Base-by-base conservation (phyloP, 805 yeast genomes). In the Saccharomycopsis sp. region DNA sequence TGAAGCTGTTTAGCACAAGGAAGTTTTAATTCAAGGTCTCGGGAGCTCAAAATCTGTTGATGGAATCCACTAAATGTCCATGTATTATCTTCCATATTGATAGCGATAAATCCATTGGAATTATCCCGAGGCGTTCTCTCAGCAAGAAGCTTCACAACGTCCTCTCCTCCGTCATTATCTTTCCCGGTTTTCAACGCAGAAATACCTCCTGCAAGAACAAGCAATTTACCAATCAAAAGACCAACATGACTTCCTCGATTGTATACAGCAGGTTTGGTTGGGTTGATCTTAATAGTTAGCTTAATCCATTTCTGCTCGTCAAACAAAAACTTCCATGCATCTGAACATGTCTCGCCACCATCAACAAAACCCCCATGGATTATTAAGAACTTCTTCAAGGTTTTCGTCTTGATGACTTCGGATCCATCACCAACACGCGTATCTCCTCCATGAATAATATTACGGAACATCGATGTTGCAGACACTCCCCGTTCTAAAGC, bases 401-500 rank as follows among this genome's bases (percentile, higher is more conserved):
- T 50, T 35, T 44, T 50, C 7, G 25, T 44, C 25, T 42, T 34
- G 12, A 42, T 29, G n/a, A 7, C 50, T 44, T 34, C 15, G 15
- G 19, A 25, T 2, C 12, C 19, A 20, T 12, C 9, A 3, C 25
- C n/a, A 19, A 17, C 17, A 17, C 15, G 7, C 2, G 34, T 38
- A 17, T 35, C 34, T 15, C 38, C 58, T n/a, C 25, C 24, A 24
- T 41, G 19, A 29, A 19, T 42, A 7, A n/a, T 41, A 22, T 20
- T 2, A 3, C n/a, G n/a, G 17, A 29, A 14, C n/a, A 14, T 23
- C 3, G 20, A 15, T 15, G 19, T 9, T 41, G 25, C 29, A 17
- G 24, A 20, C 9, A 2, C 38, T 25, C 38, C 19, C 15, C 29
- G 38, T 17, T 23, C 56, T 50, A 35, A 53, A 55, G 41, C 59